Conservation (phyloP, 2,329 filamentous ascomycete species). For the Aspergillus sp. region DNA sequence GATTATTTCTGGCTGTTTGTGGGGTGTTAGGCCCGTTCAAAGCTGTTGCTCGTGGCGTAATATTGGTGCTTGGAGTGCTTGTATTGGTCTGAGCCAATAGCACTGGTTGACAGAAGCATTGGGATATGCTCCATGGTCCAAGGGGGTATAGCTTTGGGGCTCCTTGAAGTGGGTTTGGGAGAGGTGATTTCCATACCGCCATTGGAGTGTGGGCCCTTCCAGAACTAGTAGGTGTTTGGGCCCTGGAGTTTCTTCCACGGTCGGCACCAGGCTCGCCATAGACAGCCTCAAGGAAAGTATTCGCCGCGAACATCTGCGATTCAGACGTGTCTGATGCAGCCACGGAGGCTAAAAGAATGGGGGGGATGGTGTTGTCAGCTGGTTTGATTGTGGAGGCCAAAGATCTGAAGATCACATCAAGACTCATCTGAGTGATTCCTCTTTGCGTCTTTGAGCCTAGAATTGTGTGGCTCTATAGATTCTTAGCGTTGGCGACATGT, state of each 20-base stretch:
- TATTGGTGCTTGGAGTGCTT: neutral
- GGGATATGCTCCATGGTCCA: neutral
- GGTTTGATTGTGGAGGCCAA: conserved; percentile 72
- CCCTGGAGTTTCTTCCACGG: conserved; percentile 62
- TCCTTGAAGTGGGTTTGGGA: conserved; percentile 26
- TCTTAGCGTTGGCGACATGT: conserved; percentile 11
- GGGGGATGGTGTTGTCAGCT: conserved; percentile 50
- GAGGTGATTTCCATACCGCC: conserved; percentile 42
- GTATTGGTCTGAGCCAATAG: neutral
- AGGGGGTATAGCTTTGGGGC: conserved; percentile 17
- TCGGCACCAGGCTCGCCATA: conserved; percentile 65
- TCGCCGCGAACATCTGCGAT: conserved; percentile 70
- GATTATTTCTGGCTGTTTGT: conserved; percentile 25
- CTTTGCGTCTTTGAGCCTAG: conserved; percentile 83
- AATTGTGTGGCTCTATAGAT: conserved; percentile 82
- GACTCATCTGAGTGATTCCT: conserved; percentile 84
- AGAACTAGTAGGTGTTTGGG: conserved; percentile 65
- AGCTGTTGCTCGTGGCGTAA: conserved; percentile 14
- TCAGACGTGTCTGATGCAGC: conserved; percentile 78
- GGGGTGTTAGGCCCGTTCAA: conserved; percentile 14
- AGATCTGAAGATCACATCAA: conserved; percentile 86
- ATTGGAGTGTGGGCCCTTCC: conserved; percentile 46
- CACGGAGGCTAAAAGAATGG: conserved; percentile 70
- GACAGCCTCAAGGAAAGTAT: conserved; percentile 74
- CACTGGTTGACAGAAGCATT: conserved; percentile 1